Base-by-base conservation (phyloP, 352 stramenopile species). In the Thalassiosira hispida region DNA sequence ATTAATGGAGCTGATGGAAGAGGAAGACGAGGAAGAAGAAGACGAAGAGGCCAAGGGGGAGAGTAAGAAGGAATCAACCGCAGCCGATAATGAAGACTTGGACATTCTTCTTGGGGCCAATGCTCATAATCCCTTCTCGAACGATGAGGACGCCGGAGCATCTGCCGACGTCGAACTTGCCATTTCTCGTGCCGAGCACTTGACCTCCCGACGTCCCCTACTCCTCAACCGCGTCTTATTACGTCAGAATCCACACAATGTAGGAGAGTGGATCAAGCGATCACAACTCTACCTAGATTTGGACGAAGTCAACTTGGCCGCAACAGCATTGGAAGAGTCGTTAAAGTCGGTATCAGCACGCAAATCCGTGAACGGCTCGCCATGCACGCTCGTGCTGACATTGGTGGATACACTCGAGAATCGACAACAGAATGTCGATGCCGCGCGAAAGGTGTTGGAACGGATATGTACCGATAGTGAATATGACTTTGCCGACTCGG, bases 161-260 rank as follows among this genome's bases (percentile, higher is more conserved):
- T 76, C 77, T n/a, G 71, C 81, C 14, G 90, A 94, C 73, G 72
- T 95, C 29, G 90, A 95, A 77, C 73, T 97, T 9, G 87, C 92
- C n/a, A 77, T 97, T 44, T 93, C 91, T 16, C 83, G 94, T 27
- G 86, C 97, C 5, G 94, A 97, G 70, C 80, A 99, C 81, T 92
- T 99, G 52, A 97, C 98, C 6, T 94, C 97, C 53, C 92, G 96
- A 40, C 93, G 97, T 6, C 97, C 97, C 0, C 68, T 99, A 52
- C 83, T 99, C 27, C 91, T 97, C 16, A 94, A 93, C 62, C 96
- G 94, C 29, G 98, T 99, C 33, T 79, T 99, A 46, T 85, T 99
- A 47, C 93, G 97, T 18, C 97, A 99, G 82, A 99, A 99, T 86
- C 97, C 97, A 9, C 95, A 99, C 82, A 98, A 98, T 72, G 96